Conservation (phyloP, 1,284 basidiomycete genomes). For the Sutorius eximius region DNA sequence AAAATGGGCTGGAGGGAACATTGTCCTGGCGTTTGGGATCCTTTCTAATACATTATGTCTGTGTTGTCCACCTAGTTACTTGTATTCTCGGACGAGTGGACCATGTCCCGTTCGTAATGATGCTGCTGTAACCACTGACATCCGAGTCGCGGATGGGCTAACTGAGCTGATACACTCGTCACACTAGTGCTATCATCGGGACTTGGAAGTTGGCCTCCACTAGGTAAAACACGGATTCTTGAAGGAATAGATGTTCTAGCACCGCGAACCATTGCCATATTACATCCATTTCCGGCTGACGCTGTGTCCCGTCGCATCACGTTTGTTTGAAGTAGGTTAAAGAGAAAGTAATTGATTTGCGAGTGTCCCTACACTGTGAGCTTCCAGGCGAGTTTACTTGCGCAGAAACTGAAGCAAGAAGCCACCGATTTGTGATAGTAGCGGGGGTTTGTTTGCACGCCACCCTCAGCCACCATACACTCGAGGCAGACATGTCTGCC, state of each 20-base stretch:
- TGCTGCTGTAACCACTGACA: too few species aligned
- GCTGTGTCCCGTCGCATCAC: not conserved
- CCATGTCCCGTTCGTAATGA: too few species aligned
- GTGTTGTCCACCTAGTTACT: too few species aligned
- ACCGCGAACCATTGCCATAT: not conserved
- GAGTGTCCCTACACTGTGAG: not conserved
- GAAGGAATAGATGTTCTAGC: not conserved
- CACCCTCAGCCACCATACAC: not conserved
- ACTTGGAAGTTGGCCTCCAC: not conserved
- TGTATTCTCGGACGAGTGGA: not conserved
- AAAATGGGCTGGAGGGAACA: too few species aligned
- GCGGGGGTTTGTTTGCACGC: too few species aligned
- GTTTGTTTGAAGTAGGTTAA: not conserved
- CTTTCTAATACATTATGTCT: too few species aligned
- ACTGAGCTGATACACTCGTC: not conserved
- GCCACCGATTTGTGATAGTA: not conserved
- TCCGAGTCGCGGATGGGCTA: too few species aligned
- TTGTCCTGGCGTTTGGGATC: too few species aligned
- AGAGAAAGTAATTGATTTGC: not conserved
- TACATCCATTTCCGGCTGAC: not conserved
- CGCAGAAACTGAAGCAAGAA: not conserved
- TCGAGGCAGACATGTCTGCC: slow-evolving; percentile 14
- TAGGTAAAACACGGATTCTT: not conserved
- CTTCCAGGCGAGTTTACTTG: too few species aligned
- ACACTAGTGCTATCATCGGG: not conserved